Evolutionary conservation across 192 early-diverging fungal species (phyloP), one percentile per base, ranked within the genome.

Genomic region (Chytriomyces hyalinus): DNA sequence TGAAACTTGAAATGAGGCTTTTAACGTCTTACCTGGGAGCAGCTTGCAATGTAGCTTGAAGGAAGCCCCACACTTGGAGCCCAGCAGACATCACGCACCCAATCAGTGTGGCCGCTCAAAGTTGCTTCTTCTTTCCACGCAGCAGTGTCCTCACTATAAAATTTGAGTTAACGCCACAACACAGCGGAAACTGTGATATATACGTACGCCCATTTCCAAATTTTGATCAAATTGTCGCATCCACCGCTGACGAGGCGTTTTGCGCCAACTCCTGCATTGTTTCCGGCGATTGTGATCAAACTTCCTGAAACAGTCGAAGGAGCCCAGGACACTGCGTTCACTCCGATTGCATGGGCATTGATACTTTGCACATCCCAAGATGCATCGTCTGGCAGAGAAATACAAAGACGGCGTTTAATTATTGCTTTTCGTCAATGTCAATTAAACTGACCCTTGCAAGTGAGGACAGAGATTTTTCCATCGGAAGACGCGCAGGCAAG

Each of bases 71-170:
- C 89, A 81, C 92, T 96, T 24, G 98, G 98, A 44, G 98, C 97
- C 85, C 92, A 99, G 9, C 96, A 92, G 53, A 99, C 93, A 83
- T 99, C 98, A 26, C 98, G 90, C 15, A 99, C 96, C 98, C 98
- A 99, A 81, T 99, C 97, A 43, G 91, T 87, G 81, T 99, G 98
- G 6, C 93, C 94, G 63, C 96, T 92, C 50, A 99, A 87, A 6
- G 83, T 87, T 7, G 88, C 88, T 60, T 94, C 91, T 75, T 94
- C 91, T 71, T 92, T 93, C 90, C 92, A 97, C 3, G 83, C 79
- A 80, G 92, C 91, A 49, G 85, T 88, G 20, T 95, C 93, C 65
- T 96, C 94, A 65, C 87, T 90, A 49, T 22, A 17, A 9, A 10
- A 45, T 51, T 76, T 5, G 53, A 43, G 75, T 10, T 6, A 17